Evolutionary conservation across 1,284 basidiomycete genomes (phyloP), one percentile per base, ranked within the genome.

Genomic region (Ceratobasidium sp.): DNA sequence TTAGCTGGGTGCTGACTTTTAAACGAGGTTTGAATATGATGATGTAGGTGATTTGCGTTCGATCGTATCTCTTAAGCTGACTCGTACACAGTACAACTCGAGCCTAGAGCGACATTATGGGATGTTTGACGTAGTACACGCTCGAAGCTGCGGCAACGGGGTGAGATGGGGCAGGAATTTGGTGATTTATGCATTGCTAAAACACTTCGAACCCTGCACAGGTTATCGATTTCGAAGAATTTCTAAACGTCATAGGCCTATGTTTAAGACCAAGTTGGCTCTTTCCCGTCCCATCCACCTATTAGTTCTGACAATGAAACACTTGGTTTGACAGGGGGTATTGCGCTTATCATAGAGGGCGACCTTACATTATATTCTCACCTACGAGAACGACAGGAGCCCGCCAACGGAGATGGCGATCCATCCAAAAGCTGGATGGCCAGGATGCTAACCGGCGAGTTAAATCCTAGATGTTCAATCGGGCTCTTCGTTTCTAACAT

Each of bases 121-220:
- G 5, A 71, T 66, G 62, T 74, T 74, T 50, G 73, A 74, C 32
- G 44, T 74, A 3, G 70, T 74, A 5, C 73, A 74, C 46, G 54
- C 70, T 11, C 73, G 73, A 28, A 72, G 70, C 13, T 66, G 59
- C 46, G 73, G 61, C 4, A 66, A 67, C 18, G 73, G 73, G 41
- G 66, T 69, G 57, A 63, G 35, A 13, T 11, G 30, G n/a, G 28
- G 49, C 21, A 61, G 35, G 50, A 18, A 41, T 18, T 6, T 43
- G 35, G 18, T 21, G 57, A n/a, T n/a, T 58, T n/a, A 41, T 41
- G n/a, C 13, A 23, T 7, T 11, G 18, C 35, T 43, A 8, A 43
- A 32, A 35, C 41, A 30, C 5, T n/a, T 6, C 18, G n/a, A 23
- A 13, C 44, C 8, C 26, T 16, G 46, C 23, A 16, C 26, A 73